Base-by-base conservation (phyloP, 371 early-diverging fungal genomes). In the Mucor circinelloides region DNA sequence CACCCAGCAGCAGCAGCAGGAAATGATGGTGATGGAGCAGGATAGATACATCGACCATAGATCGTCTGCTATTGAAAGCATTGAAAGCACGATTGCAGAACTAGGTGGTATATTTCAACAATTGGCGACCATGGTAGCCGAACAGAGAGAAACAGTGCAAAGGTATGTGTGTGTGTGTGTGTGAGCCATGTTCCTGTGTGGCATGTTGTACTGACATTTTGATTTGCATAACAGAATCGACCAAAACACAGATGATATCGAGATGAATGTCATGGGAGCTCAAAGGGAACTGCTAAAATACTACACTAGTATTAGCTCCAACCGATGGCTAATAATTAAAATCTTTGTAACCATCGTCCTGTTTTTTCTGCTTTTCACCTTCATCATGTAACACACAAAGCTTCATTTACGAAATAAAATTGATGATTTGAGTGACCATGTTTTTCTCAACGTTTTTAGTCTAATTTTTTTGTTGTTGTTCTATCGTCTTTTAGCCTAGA, bases 61-160 rank as follows among this genome's bases (percentile, higher is more conserved):
- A 42, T 85, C 90, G 0, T 88, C 90, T 6, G 97, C 99, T 2
- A 97, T 98, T 60, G 93, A 94, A 68, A 89, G 92, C 13, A 97
- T 99, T 66, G 99, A 99, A 72, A 91, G 94, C 10, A 99, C 99
- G 1, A 95, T 99, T 63, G 93, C 95, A 0, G 99, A 99, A 73
- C 88, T 99, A 19, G 99, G 98, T 19, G 88, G 91, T 63, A 96
- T 98, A 21, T 98, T 96, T 73, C 94, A 93, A 70, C 94, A 97
- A 68, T 82, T 98, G 64, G 95, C 97, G 6, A 87, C 88, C 8
- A 93, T 98, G 90, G 93, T 98, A 4, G 92, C 96, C 0, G 95
- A 93, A 64, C 99, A 98, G 72, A 83, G 98, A 19, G 98, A 98
- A 60, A 91, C 91, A 52, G 95, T 98, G 19, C 96, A 95, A 80